phyloP scores from a whole-genome alignment of 768 basidiomycete genomes.

The Lyophyllum atratum region DNA sequence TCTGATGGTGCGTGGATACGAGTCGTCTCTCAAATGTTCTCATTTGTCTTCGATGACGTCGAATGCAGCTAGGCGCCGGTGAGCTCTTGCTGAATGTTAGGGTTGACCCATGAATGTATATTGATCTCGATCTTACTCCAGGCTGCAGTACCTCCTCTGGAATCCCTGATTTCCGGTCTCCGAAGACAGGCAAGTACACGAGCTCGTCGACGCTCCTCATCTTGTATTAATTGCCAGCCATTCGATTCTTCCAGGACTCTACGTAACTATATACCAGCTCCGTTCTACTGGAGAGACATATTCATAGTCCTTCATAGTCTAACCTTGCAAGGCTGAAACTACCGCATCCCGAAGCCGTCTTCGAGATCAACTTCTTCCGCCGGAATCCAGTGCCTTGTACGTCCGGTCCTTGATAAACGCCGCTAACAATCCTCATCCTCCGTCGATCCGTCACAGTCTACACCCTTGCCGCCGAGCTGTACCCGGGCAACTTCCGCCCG shows the following conservation, averaged over 20 bases:
- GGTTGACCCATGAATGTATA: not conserved
- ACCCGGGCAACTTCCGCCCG: constrained; percentile 88
- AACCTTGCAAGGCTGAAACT: constrained; percentile 77
- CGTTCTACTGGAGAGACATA: not conserved
- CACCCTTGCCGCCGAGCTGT: constrained; percentile 89
- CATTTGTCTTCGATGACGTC: not conserved
- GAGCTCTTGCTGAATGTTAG: constrained; percentile 16
- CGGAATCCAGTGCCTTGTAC: constrained; percentile 78
- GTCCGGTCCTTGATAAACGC: constrained; percentile 21
- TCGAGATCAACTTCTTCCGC: constrained; percentile 87
- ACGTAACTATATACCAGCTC: constrained; percentile 36
- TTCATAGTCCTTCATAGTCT: constrained; percentile 43
- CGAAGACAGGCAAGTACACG: constrained; percentile 66
- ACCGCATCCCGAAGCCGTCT: constrained; percentile 95
- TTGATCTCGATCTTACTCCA: constrained; percentile 20
- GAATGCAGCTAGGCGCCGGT: constrained; percentile 68
- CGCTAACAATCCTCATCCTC: not conserved
- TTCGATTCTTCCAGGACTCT: constrained; percentile 42
- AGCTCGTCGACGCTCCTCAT: not conserved
- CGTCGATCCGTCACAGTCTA: constrained; percentile 56
- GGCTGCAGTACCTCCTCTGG: constrained; percentile 81
- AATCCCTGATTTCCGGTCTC: constrained; percentile 89
- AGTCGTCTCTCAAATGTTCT: not conserved
- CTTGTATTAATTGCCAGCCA: not conserved
- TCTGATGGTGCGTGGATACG: constrained; percentile 60